These are phyloP conservation scores for Trichoderma gamsii DNA, from an alignment of 495 filamentous ascomycete genomes.

Conservation along the genomic window DNA sequence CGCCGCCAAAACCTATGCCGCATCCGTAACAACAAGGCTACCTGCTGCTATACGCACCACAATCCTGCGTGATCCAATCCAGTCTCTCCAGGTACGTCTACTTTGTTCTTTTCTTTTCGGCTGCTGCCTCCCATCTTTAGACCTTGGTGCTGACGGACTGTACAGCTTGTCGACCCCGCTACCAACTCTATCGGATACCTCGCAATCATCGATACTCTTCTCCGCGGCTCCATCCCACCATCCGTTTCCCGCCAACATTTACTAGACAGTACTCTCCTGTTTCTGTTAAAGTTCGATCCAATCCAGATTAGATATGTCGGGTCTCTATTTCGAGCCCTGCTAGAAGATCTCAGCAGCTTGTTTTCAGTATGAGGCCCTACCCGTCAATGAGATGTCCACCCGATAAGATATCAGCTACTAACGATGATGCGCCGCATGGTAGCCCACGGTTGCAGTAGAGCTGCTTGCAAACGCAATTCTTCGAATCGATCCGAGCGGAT, in stretches of 20 bases:
- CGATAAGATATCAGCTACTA: background rate
- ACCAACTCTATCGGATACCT: conserved; percentile 42
- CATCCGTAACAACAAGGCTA: background rate
- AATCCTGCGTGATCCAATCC: background rate
- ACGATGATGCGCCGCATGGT: background rate
- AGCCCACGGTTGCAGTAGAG: conserved; percentile 56
- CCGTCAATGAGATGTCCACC: background rate
- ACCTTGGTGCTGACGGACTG: background rate
- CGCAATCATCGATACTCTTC: conserved; percentile 29
- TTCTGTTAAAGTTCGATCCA: conserved; percentile 40
- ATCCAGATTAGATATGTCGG: conserved; percentile 42
- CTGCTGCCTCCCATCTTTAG: too few species aligned
- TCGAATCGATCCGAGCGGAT: conserved; percentile 63
- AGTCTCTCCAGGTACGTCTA: background rate
- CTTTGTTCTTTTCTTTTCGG: background rate
- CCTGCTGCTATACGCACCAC: background rate
- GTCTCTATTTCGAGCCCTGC: conserved; percentile 25
- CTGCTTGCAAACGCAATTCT: conserved; percentile 61
- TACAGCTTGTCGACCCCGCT: conserved; percentile 33
- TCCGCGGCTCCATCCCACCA: conserved; percentile 20
- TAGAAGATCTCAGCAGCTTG: conserved; percentile 25
- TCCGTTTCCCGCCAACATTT: conserved; percentile 24
- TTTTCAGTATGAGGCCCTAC: conserved; percentile 31
- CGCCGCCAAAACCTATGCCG: background rate
- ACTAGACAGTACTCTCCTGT: conserved; percentile 31